These are phyloP conservation scores for Ustilago tritici DNA, from an alignment of 1,284 basidiomycete genomes.

Conservation along the genomic window DNA sequence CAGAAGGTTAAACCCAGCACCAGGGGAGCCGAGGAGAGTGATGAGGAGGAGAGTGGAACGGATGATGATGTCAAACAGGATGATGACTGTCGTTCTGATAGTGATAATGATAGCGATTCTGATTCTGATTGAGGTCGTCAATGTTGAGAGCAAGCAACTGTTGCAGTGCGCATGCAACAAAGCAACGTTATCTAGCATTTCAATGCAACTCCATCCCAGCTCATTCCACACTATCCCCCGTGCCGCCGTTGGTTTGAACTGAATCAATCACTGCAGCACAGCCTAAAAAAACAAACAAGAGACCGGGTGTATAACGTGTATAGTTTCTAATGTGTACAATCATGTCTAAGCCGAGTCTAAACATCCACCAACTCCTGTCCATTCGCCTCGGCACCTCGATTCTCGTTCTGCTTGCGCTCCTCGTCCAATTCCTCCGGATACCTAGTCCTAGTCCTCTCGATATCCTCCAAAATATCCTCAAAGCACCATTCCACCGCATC, in stretches of 20 bases:
- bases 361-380: slow-evolving; percentile 4
- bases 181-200: neutral
- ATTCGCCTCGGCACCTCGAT: neutral
- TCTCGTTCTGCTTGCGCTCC: neutral
- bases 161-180: neutral
- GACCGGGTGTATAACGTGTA: neutral
- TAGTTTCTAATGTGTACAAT: neutral
- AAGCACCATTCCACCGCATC: slow-evolving; percentile 76
- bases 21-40: slow-evolving; percentile 71
- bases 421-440: slow-evolving; percentile 47
- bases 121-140: slow-evolving; percentile 6
- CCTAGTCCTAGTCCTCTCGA: slow-evolving; percentile 43
- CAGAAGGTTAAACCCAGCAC: slow-evolving; percentile 80
- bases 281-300: too few species aligned
- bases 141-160: too few species aligned
- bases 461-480: slow-evolving; percentile 68
- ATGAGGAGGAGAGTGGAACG: slow-evolving; percentile 71
- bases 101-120: slow-evolving; percentile 42
- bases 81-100: slow-evolving; percentile 25
- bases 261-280: too few species aligned
- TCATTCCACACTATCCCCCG: neutral
- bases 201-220: neutral
- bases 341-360: neutral
- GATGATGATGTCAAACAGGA: slow-evolving; percentile 45
- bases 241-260: too few species aligned